A percentile compares a stretch with the other conserved stretches of the same genome.
These are phyloP conservation scores for Nigrospora oryzae DNA, from an alignment of 2,329 filamentous ascomycete species.

Conservation along the genomic window DNA sequence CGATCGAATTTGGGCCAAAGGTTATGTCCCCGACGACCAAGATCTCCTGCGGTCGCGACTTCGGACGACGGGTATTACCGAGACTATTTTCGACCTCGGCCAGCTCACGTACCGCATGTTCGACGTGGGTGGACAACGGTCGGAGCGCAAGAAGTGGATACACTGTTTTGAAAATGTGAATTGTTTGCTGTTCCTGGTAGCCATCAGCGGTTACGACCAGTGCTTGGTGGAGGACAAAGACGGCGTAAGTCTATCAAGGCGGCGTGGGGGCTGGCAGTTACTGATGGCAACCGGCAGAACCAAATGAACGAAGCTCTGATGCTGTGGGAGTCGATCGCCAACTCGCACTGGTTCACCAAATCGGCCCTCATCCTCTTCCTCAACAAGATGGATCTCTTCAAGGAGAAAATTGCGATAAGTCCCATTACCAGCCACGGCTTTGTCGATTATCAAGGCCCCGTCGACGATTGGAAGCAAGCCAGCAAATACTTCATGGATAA, in stretches of 20 bases:
- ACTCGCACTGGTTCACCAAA: conserved; percentile 78
- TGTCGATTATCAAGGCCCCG: conserved; percentile 67
- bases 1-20: conserved; percentile 65
- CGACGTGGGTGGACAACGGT: conserved; percentile 85
- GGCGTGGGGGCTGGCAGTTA: conserved; percentile 3
- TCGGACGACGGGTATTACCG: conserved; percentile 90
- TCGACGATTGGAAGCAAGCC: conserved; percentile 64
- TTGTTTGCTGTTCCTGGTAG: conserved; percentile 85
- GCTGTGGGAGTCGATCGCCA: conserved; percentile 79
- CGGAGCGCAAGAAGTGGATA: conserved; percentile 95
- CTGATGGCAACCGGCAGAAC: conserved; percentile 43
- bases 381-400: conserved; percentile 84
- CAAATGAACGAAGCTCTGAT: conserved; percentile 88
- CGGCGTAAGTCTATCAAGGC: conserved; percentile 54
- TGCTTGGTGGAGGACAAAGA: conserved; percentile 94
- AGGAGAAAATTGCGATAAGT: conserved; percentile 62
- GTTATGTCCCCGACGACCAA: conserved; percentile 86
- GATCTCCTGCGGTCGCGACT: conserved; percentile 86
- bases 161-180: conserved; percentile 94
- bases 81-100: conserved; percentile 87
- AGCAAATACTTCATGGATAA: conserved; percentile 78
- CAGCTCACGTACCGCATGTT: conserved; percentile 96
- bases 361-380: conserved; percentile 77
- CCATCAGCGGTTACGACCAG: conserved; percentile 94
- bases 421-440: conserved; percentile 68